These are phyloP conservation scores for Bipolaris oryzae DNA, from an alignment of 2,329 filamentous ascomycete genomes.

Conservation along the genomic window DNA sequence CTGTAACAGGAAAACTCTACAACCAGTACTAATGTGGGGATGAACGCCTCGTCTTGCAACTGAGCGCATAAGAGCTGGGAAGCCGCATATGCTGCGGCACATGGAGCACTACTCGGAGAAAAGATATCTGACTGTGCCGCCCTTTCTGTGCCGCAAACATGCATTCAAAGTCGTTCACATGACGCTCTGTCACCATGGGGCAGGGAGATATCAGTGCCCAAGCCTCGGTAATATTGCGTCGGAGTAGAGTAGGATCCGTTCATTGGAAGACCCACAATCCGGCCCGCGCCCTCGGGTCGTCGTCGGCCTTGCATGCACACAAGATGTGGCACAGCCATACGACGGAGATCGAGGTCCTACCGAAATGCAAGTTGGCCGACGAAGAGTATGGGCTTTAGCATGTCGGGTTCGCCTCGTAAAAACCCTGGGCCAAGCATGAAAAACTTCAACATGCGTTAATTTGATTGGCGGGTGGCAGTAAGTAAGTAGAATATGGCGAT, in stretches of 20 bases:
- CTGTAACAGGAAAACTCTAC: neutral
- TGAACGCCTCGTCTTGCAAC: neutral
- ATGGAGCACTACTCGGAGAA: neutral
- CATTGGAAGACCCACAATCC: slow-evolving; percentile 15
- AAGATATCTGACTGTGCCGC: slow-evolving; percentile 1
- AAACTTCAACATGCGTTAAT: no score
- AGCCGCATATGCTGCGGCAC: neutral
- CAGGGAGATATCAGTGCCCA: slow-evolving; percentile 7
- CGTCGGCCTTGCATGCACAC: slow-evolving; percentile 10
- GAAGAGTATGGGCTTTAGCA: neutral
- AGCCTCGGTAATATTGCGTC: slow-evolving; percentile 25
- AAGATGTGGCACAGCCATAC: neutral
- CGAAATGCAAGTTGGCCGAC: neutral
- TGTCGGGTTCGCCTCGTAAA: neutral
- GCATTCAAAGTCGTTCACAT: slow-evolving; percentile 15
- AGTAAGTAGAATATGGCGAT: neutral
- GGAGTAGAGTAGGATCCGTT: slow-evolving; percentile 16
- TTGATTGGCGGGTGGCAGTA: neutral
- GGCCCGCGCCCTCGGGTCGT: slow-evolving; percentile 21
- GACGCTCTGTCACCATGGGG: slow-evolving; percentile 10
- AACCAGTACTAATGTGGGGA: neutral
- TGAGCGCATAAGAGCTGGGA: neutral
- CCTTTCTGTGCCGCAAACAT: slow-evolving; percentile 6
- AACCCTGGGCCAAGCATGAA: no score
- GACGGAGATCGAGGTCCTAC: neutral